These are phyloP conservation scores for Lactifluus piperatus DNA, from an alignment of 768 basidiomycete species.

Conservation along the genomic window DNA sequence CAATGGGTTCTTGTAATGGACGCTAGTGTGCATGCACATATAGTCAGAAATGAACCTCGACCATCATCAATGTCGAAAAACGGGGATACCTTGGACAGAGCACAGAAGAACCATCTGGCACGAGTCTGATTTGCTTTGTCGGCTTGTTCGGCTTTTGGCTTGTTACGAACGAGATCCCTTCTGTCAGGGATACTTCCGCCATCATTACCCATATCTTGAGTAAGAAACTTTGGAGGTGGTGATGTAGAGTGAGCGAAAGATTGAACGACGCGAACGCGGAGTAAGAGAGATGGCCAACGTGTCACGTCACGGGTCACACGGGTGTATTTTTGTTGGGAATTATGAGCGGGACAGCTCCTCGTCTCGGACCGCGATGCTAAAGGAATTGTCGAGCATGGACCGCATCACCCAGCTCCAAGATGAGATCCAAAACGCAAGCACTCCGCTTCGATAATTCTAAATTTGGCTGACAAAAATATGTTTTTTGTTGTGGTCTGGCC, in stretches of 20 bases:
- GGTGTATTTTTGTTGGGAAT: neutral
- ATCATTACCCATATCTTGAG: constrained; percentile 65
- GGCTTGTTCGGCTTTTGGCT: constrained; percentile 76
- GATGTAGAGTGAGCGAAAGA: neutral
- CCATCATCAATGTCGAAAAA: neutral
- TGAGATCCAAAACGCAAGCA: constrained; percentile 75
- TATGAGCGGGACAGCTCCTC: neutral
- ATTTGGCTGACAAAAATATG: neutral
- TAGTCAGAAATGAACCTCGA: neutral
- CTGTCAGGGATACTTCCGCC: constrained; percentile 84
- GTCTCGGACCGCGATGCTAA: constrained; percentile 70
- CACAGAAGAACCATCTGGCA: constrained; percentile 89
- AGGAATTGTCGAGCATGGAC: constrained; percentile 91
- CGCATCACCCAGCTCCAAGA: constrained; percentile 93
- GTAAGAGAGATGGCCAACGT: no score
- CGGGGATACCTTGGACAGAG: constrained; percentile 77
- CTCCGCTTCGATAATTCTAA: neutral
- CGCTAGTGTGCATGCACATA: constrained; percentile 36
- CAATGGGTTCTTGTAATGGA: constrained; percentile 81
- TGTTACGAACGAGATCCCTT: constrained; percentile 65
- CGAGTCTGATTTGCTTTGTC: constrained; percentile 87
- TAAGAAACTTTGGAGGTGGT: neutral
- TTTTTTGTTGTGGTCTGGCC: neutral
- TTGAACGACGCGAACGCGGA: neutral
- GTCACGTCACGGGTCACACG: neutral